Conservation (phyloP, 2,329 filamentous ascomycete genomes). For the Graphium sp. region DNA sequence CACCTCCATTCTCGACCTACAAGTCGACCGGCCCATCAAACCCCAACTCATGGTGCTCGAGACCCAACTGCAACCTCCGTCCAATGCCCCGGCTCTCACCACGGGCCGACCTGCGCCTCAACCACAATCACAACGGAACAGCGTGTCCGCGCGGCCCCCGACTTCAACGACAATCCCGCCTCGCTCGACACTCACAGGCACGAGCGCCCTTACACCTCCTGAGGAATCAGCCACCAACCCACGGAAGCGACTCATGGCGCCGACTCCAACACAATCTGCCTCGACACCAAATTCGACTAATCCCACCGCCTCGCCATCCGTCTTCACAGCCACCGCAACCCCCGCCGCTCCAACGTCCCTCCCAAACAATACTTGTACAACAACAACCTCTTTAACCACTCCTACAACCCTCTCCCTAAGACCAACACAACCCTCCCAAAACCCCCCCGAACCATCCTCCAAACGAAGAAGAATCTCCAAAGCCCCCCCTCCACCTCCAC, state of each 20-base stretch:
- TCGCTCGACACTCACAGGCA: constrained; percentile 19
- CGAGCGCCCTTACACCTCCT: constrained; percentile 34
- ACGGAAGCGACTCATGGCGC: constrained; percentile 22
- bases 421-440: no score
- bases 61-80: background rate
- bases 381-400: no score
- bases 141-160: constrained; percentile 8
- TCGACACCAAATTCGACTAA: no score
- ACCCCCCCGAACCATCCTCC: no score
- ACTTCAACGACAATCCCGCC: constrained; percentile 19
- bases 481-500: background rate
- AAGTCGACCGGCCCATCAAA: constrained; percentile 15
- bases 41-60: no score
- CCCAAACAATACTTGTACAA: constrained; percentile 4
- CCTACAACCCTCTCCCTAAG: no score
- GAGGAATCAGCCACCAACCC: constrained; percentile 28
- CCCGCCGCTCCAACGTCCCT: constrained; percentile 16
- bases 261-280: constrained; percentile 9
- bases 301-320: no score
- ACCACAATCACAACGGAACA: background rate
- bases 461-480: constrained; percentile 1
- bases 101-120: constrained; percentile 10
- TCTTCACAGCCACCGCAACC: constrained; percentile 8
- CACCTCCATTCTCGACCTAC: constrained; percentile 26
- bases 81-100: constrained; percentile 8